Evolutionary conservation across 106 monocot genomes (phyloP).

Genomic region (Chionographis japonica): DNA sequence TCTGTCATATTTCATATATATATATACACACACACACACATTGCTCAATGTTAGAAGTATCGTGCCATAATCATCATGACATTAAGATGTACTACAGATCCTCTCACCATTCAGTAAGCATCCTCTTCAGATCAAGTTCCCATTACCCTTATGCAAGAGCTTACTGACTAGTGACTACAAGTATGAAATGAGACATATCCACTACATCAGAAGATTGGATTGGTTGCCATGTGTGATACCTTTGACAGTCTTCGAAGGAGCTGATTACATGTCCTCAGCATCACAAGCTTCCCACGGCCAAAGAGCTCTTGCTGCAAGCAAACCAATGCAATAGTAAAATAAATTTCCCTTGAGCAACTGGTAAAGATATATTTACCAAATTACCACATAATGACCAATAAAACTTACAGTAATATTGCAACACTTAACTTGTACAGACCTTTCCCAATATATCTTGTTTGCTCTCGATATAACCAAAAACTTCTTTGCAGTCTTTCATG

Average conservation of each 20-base stretch:
- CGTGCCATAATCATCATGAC: too few relatives aligned
- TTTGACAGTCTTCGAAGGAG: constrained; percentile 95
- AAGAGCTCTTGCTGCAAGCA: constrained; percentile 88
- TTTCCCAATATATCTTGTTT: constrained; percentile 96
- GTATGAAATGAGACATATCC: neutral
- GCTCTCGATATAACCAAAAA: constrained; percentile 95
- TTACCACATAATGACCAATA: neutral
- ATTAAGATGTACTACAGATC: too few relatives aligned
- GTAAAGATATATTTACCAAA: neutral
- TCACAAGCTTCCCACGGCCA: constrained; percentile 97
- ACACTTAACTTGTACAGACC: constrained; percentile 35
- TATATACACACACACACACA: too few relatives aligned
- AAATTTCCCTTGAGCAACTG: neutral
- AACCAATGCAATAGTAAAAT: constrained; percentile 2
- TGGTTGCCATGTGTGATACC: constrained; percentile 22
- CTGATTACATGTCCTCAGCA: constrained; percentile 99
- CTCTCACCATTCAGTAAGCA: too few relatives aligned
- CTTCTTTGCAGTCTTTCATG: constrained; percentile 97
- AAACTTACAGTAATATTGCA: neutral
- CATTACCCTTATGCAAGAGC: too few relatives aligned
- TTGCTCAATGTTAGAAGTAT: too few relatives aligned
- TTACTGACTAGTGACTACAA: neutral
- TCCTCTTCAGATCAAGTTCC: too few relatives aligned
- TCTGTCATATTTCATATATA: too few relatives aligned
- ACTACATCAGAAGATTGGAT: neutral